phyloP scores from a whole-genome alignment of 2,329 filamentous ascomycete genomes.

The Epichloe festucae region DNA sequence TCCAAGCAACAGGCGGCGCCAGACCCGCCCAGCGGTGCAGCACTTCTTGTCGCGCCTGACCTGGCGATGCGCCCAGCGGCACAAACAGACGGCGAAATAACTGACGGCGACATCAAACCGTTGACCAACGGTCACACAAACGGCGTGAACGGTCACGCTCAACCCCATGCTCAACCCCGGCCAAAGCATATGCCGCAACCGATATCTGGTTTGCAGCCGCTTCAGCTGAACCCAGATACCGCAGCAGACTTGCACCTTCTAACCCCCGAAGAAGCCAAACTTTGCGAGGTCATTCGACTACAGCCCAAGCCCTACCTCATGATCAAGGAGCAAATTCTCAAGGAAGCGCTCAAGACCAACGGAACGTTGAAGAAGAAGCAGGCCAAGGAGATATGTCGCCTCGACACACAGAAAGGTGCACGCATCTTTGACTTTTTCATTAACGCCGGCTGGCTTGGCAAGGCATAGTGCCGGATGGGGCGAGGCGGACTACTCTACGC shows the following conservation, averaged over 20 bases:
- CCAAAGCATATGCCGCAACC: conserved; percentile 41
- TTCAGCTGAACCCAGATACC: conserved; percentile 61
- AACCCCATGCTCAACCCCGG: conserved; percentile 23
- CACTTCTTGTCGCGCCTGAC: conserved; percentile 66
- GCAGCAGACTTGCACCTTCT: conserved; percentile 77
- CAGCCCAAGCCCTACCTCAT: conserved; percentile 91
- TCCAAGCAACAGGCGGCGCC: conserved; percentile 51
- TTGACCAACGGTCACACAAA: conserved; percentile 8
- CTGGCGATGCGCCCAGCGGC: conserved; percentile 47
- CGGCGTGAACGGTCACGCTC: conserved; percentile 21
- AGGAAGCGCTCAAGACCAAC: conserved; percentile 80
- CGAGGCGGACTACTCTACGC: background rate
- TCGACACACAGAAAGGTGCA: conserved; percentile 75
- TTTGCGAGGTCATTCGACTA: conserved; percentile 73
- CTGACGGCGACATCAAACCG: conserved; percentile 31
- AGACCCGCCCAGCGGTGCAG: conserved; percentile 63
- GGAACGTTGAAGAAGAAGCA: conserved; percentile 89
- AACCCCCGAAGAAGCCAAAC: conserved; percentile 70
- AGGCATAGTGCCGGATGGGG: conserved; percentile 39
- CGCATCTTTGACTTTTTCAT: conserved; percentile 93
- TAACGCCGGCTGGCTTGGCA: conserved; percentile 81
- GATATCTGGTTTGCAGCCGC: conserved; percentile 47
- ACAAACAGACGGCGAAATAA: conserved; percentile 19
- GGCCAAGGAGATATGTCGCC: conserved; percentile 68
- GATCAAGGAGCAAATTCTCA: conserved; percentile 86